Conservation (phyloP, 345 rosid species). For the Theobroma cacao region DNA sequence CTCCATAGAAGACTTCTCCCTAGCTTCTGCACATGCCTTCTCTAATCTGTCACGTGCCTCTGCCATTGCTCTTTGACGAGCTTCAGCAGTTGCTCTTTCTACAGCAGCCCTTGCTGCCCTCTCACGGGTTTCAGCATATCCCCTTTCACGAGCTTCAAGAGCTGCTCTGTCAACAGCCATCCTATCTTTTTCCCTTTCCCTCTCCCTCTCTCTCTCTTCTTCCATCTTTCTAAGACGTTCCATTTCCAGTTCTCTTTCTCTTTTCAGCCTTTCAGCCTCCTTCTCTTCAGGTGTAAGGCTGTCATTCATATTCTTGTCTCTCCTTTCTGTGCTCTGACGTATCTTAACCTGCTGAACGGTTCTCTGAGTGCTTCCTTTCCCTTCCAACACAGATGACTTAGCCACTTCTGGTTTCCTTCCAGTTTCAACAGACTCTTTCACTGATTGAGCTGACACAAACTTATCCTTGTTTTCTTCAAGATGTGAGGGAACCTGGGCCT, state of each 20-base stretch:
- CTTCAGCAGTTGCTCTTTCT: conserved; percentile 58
- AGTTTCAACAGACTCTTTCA: conserved; percentile 32
- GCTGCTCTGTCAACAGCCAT: conserved; percentile 73
- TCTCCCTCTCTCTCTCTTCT: conserved; percentile 86
- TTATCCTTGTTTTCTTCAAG: conserved; percentile 37
- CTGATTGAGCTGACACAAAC: conserved; percentile 32
- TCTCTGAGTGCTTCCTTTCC: conserved; percentile 29
- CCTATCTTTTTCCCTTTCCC: conserved; percentile 93
- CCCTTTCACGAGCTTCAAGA: conserved; percentile 58
- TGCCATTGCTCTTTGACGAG: conserved; percentile 62
- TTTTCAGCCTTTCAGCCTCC: conserved; percentile 54
- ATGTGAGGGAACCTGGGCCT: conserved; percentile 21
- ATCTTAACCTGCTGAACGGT: conserved; percentile 31
- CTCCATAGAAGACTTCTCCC: conserved; percentile 66
- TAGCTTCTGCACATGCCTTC: conserved; percentile 90
- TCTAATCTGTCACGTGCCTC: conserved; percentile 94
- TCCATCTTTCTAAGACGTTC: conserved; percentile 72
- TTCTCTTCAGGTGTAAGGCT: conserved; percentile 38
- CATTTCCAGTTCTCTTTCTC: conserved; percentile 58
- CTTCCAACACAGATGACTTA: conserved; percentile 29
- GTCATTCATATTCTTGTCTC: conserved; percentile 31
- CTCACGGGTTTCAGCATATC: conserved; percentile 46
- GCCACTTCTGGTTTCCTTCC: conserved; percentile 30
- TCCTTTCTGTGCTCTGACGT: conserved; percentile 29
- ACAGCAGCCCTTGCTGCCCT: conserved; percentile 54